Evolutionary conservation across 441 rosid species (phyloP), one percentile per base, ranked within the genome.

Genomic region (Omphalea diandra): DNA sequence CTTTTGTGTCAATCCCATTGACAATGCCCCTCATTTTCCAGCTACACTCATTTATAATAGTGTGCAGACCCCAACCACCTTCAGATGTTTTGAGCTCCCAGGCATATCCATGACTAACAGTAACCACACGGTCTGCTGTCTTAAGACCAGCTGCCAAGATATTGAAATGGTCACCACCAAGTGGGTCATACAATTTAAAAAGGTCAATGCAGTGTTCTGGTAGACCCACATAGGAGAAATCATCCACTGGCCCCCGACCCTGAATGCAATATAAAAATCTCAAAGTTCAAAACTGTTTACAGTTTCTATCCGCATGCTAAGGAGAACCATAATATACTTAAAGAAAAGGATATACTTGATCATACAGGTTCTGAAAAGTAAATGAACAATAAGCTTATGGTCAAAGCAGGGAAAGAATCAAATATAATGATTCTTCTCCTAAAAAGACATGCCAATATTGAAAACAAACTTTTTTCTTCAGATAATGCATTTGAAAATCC

Each of bases 1-100:
- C 98, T 78, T 77, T 79, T 8, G 93, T 74, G 63, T 94, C 97
- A 6, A 94, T 87, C 46, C 99, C 99, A 26, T 94, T 94, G 40
- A 94, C 96, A 63, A 94, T 90, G 55, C 99, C 96, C 3, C 80
- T 79, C 66, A 90, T 75, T 67, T 94, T 94, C 99, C 99, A 94
- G 79, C 82, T 86, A 38, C 63, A 81, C 75, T 92, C 96, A 43
- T 86, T 94, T 61, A 92, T 92, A 72, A 94, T 89, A 47, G 77
- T 66, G 75, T 94, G 98, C 68, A 94, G 80, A 73, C 99, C 99
- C 98, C 98, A 90, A 22, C 98, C 99, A 49, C 99, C 99, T 77
- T 92, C 98, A 12, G 82, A 61, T 47, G 99, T 94, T 84, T 87
- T 94, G 53, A 94, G 63, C 84, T 94, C 98, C 99, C 97, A 83